phyloP scores from a whole-genome alignment of 148 eudicot genomes.

The Rhododendron williamsianum region DNA sequence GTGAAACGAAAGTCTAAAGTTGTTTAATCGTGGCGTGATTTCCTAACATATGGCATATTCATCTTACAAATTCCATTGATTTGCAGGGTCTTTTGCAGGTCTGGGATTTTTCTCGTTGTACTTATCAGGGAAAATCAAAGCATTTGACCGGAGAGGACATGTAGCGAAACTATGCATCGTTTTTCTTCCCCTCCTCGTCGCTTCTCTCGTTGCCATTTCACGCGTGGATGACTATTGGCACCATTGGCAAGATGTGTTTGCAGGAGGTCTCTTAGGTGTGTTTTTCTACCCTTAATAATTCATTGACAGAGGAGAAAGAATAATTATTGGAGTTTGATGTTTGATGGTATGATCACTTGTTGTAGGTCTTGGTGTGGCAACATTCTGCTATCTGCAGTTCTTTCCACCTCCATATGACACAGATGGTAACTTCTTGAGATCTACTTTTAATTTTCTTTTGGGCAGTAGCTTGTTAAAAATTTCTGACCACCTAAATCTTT shows the following conservation, averaged over 20 bases:
- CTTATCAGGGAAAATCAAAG: conserved; percentile 61
- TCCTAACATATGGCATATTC: not conserved
- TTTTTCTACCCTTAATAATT: not conserved
- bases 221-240: conserved; percentile 97
- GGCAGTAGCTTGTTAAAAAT: not conserved
- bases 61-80: conserved; percentile 5
- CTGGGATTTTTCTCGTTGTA: conserved; percentile 75
- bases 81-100: conserved; percentile 89
- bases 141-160: conserved; percentile 66
- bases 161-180: conserved; percentile 68
- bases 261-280: conserved; percentile 72
- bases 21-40: not conserved
- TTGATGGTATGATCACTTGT: not conserved
- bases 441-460: not conserved
- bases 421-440: conserved; percentile 33
- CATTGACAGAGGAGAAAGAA: not conserved
- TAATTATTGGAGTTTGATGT: not conserved
- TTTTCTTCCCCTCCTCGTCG: conserved; percentile 60
- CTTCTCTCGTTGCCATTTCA: conserved; percentile 75
- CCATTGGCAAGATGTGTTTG: conserved; percentile 88
- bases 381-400: conserved; percentile 80
- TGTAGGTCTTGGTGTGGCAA: conserved; percentile 56
- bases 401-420: conserved; percentile 67
- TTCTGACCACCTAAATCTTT: not conserved
- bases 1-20: not conserved